Conservation (phyloP, 768 basidiomycete genomes). For the Mycena sanguinolenta region DNA sequence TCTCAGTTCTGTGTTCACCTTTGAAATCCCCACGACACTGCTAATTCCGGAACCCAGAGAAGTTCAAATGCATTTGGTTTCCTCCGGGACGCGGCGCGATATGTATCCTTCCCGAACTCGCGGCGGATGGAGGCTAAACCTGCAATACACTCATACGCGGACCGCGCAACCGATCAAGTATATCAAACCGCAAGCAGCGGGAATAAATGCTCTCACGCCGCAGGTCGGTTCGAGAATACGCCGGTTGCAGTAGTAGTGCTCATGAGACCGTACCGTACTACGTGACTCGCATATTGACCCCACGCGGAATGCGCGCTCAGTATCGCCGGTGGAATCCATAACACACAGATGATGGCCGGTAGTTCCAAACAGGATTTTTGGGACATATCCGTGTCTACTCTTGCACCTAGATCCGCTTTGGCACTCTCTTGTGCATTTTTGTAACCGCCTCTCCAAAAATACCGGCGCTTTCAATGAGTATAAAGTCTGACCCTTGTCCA, state of each 20-base stretch:
- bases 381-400: slow-evolving; percentile 3
- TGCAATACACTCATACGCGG: slow-evolving; percentile 14
- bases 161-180: slow-evolving; percentile 12
- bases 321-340: slow-evolving; percentile 13
- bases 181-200: slow-evolving; percentile 5
- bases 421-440: slow-evolving; percentile 12
- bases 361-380: slow-evolving; percentile 17
- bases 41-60: neutral
- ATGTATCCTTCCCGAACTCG: too few species aligned
- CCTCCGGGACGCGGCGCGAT: slow-evolving; percentile 13
- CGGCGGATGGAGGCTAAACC: slow-evolving; percentile 9
- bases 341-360: slow-evolving; percentile 12
- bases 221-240: slow-evolving; percentile 14
- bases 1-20: slow-evolving; percentile 13
- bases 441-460: slow-evolving; percentile 6
- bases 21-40: slow-evolving; percentile 10
- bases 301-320: slow-evolving; percentile 7
- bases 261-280: neutral
- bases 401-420: slow-evolving; percentile 10
- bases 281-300: slow-evolving; percentile 1
- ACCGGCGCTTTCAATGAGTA: too few species aligned
- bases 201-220: slow-evolving; percentile 9
- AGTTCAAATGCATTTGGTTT: slow-evolving; percentile 14
- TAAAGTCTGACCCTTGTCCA: slow-evolving; percentile 15
- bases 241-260: slow-evolving; percentile 6